Base-by-base conservation (phyloP, 345 rosid species). In the Boechera divaricarpa region DNA sequence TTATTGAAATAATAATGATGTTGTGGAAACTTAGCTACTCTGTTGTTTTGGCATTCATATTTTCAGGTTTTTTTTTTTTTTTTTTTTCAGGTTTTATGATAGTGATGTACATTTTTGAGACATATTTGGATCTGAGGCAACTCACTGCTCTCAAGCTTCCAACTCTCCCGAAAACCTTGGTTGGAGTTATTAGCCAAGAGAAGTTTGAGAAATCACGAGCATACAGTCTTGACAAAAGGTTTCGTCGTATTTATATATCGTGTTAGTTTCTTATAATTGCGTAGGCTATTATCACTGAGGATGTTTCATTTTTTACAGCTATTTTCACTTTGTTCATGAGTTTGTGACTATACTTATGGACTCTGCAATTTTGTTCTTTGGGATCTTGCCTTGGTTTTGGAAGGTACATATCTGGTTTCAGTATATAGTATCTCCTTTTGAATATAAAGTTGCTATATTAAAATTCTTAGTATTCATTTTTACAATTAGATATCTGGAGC, bases 221-320 rank as follows among this genome's bases (percentile, higher is more conserved):
- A 61, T 93, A 96, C 82, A 96, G 99, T 80, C 94, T 96, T 67
- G 98, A 93, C 80, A 96, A 93, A 82, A 96, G 99, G 99, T 93
- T 79, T 58, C 0, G 0, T 64, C 57, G 52, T 44, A 1, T 76
- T 49, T 67, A 29, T 73, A 67, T 52, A 31, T 72, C 2, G 9
- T 55, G 33, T 28, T 49, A 26, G 31, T 10, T 32, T 60, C 5
- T 61, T 24, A n/a, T 61, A 35, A 21, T n/a, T 48, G 18, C 5
- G 2, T 7, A 29, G 28, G 29, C 13, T 45, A 21, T 35, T 12
- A 3, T 69, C 48, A 41, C 70, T 73, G 62, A 79, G 42, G 7
- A 26, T 61, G 36, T 28, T 62, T 67, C 48, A n/a, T 15, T 49
- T 45, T 28, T 82, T 79, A 55, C 97, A 96, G 98, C 93, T 15